These are phyloP conservation scores for Pinus tabuliformis DNA, from an alignment of 75 land plant species.

Conservation along the genomic window DNA sequence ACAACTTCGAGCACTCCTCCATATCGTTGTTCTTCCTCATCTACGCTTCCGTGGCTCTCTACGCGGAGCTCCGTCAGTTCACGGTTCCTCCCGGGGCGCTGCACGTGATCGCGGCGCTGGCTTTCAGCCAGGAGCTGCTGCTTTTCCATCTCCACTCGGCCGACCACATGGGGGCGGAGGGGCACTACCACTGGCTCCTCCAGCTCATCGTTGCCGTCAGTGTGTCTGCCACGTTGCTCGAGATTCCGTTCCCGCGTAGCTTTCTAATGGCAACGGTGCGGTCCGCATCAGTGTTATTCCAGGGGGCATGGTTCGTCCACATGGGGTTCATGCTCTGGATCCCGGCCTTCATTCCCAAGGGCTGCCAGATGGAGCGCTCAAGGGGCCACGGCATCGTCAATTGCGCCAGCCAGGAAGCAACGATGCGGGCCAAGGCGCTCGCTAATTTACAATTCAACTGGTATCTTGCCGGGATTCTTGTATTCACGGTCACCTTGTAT, in stretches of 20 bases:
- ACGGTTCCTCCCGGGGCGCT: slow-evolving; percentile 7
- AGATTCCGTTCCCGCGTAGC: slow-evolving; percentile 19
- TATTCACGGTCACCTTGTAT: slow-evolving; percentile 5
- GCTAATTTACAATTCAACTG: slow-evolving; percentile 74
- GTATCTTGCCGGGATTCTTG: slow-evolving; percentile 12
- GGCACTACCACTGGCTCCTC: slow-evolving; percentile 83
- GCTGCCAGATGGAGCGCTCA: slow-evolving; percentile 62
- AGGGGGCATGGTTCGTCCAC: slow-evolving; percentile 60
- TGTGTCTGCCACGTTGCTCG: slow-evolving; percentile 26
- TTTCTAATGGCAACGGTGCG: slow-evolving; percentile 43
- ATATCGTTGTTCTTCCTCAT: slow-evolving; percentile 64
- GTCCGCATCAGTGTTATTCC: slow-evolving; percentile 35
- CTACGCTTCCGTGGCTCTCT: slow-evolving; percentile 46
- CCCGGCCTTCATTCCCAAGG: slow-evolving; percentile 50
- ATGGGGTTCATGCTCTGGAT: slow-evolving; percentile 79
- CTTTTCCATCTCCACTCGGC: slow-evolving; percentile 77
- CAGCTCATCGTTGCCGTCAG: slow-evolving; percentile 50
- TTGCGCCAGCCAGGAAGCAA: slow-evolving; percentile 25
- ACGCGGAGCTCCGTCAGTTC: slow-evolving; percentile 39
- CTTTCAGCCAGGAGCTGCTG: slow-evolving; percentile 61
- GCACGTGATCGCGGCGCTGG: slow-evolving; percentile 41
- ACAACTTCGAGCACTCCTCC: slow-evolving; percentile 64
- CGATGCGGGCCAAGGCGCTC: slow-evolving; percentile 58
- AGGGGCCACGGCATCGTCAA: slow-evolving; percentile 43
- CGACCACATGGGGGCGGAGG: slow-evolving; percentile 60